Conservation (phyloP, 352 stramenopile species). For the Globisporangium mamillatum region DNA sequence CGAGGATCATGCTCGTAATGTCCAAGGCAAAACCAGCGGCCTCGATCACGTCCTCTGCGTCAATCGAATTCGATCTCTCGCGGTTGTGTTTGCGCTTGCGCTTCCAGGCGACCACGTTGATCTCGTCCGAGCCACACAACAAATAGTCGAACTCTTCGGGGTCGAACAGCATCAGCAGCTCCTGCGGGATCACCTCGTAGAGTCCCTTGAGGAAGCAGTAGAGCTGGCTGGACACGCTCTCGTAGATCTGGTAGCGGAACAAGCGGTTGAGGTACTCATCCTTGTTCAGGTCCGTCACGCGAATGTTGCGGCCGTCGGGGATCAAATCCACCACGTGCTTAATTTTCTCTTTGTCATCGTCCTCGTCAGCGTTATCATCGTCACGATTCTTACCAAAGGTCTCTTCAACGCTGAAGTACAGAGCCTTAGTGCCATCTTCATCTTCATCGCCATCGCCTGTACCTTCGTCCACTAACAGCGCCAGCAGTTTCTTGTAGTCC, state of each 20-base stretch:
- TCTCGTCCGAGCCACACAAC: slow-evolving; percentile 86
- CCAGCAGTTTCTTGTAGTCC: background rate
- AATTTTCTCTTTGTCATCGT: background rate
- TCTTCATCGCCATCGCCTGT: background rate
- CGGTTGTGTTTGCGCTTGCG: too few species aligned
- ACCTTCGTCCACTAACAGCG: background rate
- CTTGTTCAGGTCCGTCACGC: background rate
- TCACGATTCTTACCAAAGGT: background rate
- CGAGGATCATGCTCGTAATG: too few species aligned
- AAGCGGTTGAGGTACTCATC: background rate
- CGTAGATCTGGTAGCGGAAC: slow-evolving; percentile 50
- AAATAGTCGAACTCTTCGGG: slow-evolving; percentile 83
- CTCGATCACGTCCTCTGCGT: too few species aligned
- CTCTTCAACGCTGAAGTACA: background rate
- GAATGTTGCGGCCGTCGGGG: background rate
- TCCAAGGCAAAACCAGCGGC: too few species aligned
- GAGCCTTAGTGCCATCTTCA: background rate
- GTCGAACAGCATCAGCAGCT: slow-evolving; percentile 93
- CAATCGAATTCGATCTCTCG: too few species aligned
- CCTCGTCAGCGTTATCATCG: too few species aligned
- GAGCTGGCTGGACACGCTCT: slow-evolving; percentile 80
- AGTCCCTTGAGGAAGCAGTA: slow-evolving; percentile 87
- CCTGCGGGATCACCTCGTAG: slow-evolving; percentile 92
- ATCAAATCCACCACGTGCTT: background rate
- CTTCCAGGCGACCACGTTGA: slow-evolving; percentile 2